phyloP scores from a whole-genome alignment of 805 yeast species.

The Schizosaccharomyces japonicus region DNA sequence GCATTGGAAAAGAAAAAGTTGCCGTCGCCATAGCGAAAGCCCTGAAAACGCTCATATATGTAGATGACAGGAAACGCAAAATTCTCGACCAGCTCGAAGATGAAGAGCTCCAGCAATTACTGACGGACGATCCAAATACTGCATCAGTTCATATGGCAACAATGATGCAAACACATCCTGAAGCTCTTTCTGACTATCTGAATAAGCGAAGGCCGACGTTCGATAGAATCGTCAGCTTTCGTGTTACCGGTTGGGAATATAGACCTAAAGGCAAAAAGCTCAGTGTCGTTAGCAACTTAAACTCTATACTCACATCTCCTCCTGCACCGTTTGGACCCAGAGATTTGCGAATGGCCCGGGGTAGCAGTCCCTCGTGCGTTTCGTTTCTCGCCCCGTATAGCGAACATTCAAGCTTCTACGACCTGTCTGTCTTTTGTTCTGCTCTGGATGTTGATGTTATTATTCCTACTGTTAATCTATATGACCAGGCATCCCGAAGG shows the following conservation, averaged over 20 bases:
- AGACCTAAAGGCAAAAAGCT: constrained; percentile 12
- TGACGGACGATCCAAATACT: constrained; percentile 23
- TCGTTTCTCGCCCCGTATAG: constrained; percentile 45
- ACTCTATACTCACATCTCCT: constrained; percentile 5
- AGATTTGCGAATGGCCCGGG: constrained; percentile 11
- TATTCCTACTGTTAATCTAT: constrained; percentile 49
- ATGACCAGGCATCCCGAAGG: constrained; percentile 9
- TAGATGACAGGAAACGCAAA: constrained; percentile 25
- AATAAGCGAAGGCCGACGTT: constrained; percentile 22
- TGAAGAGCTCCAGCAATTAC: constrained; percentile 18
- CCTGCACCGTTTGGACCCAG: constrained; percentile 3
- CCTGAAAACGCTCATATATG: constrained; percentile 18
- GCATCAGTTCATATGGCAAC: constrained; percentile 53
- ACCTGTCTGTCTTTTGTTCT: constrained; percentile 41
- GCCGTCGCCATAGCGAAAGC: constrained; percentile 28
- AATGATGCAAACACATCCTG: constrained; percentile 27
- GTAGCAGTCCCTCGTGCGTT: constrained; percentile 9
- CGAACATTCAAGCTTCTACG: constrained; percentile 80
- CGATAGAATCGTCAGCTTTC: constrained; percentile 34
- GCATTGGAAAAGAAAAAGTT: constrained; percentile 76
- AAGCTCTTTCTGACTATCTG: constrained; percentile 25
- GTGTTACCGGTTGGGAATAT: constrained; percentile 83
- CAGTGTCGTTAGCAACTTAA: constrained; percentile 7
- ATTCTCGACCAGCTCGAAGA: constrained; percentile 26
- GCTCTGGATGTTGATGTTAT: constrained; percentile 27